phyloP scores from a whole-genome alignment of 2,329 filamentous ascomycete species.

The Trichoderma gracile region DNA sequence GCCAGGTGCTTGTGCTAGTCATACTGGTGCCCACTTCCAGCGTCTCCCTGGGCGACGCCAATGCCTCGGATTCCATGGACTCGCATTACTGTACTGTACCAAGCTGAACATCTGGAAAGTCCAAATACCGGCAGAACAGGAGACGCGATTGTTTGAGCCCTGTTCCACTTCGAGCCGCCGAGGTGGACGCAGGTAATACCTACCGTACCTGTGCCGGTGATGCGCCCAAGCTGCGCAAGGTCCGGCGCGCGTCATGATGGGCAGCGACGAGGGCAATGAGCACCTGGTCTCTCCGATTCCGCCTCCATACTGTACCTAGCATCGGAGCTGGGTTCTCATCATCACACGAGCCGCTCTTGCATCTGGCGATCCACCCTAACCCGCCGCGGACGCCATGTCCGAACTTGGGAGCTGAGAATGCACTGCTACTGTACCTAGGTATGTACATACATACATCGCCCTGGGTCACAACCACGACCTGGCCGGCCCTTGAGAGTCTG shows the following conservation, averaged over 20 bases:
- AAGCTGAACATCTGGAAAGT: too few species aligned
- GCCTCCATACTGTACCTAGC: slow-evolving; percentile 37
- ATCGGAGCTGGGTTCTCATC: slow-evolving; percentile 31
- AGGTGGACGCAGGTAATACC: not conserved
- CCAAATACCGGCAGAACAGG: not conserved
- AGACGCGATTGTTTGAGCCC: slow-evolving; percentile 2
- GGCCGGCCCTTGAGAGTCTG: not conserved
- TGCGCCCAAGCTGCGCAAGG: slow-evolving; percentile 6
- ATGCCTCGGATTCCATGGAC: not conserved
- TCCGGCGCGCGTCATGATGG: slow-evolving; percentile 21
- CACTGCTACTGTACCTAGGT: not conserved
- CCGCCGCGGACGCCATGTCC: slow-evolving; percentile 22
- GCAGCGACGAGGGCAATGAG: slow-evolving; percentile 29
- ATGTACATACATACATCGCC: too few species aligned
- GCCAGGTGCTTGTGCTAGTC: not conserved
- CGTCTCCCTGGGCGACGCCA: not conserved
- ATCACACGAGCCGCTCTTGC: slow-evolving; percentile 13
- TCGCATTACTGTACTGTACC: not conserved
- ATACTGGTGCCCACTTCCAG: slow-evolving; percentile 8
- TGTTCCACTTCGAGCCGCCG: not conserved
- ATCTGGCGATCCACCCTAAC: slow-evolving; percentile 22
- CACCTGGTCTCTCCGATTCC: slow-evolving; percentile 36
- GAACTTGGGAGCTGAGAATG: slow-evolving; percentile 22
- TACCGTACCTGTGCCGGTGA: not conserved
- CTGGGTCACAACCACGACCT: not conserved